Evolutionary conservation across 495 filamentous ascomycete genomes (phyloP), one percentile per base, ranked within the genome.

Genomic region (Tuber melanosporum): DNA sequence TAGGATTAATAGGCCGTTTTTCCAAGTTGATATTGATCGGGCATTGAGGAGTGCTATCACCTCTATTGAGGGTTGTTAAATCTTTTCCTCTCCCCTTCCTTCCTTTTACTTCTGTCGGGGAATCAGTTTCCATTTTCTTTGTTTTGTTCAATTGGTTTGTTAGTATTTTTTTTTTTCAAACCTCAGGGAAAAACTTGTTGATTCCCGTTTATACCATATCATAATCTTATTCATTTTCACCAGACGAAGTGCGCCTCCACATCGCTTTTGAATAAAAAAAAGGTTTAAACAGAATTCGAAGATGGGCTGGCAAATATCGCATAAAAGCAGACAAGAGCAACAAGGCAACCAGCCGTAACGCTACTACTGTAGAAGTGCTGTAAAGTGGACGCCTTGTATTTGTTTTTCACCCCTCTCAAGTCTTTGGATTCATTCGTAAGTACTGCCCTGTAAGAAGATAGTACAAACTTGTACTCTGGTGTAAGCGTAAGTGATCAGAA

Each of bases 11-110:
- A 85, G 93, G 80, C 95, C 95, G 70, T 89, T 97, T 78, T 98
- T 99, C 89, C 96, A 99, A 81, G 90, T 96, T 75, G 95, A 99
- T 83, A 84, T 99, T 44, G 97, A 94, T 19, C 94, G 92, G 82
- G 95, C 95, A 41, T 83, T 98, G 81, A 92, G 97, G 84, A 95
- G 93, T 84, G 95, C 94, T n/a, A 88, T 98, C 79, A 88, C 90
- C 45, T 97, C 94, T 80, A 89, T 90, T 12, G 87, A 91, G 86
- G 45, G 52, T 44, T 71, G 46, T 49, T 79, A 75, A 43, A 70
- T 47, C 32, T 43, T 46, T 47, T 32, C 20, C 57, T 74, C 70
- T 43, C 49, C 42, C 43, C n/a, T 66, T 47, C 39, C 62, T 75
- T 41, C 3, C 49, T 36, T n/a, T 26, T 73, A 26, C 20, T 32